Conservation (phyloP, 768 basidiomycete species). For the Rhodotorula paludigena region DNA sequence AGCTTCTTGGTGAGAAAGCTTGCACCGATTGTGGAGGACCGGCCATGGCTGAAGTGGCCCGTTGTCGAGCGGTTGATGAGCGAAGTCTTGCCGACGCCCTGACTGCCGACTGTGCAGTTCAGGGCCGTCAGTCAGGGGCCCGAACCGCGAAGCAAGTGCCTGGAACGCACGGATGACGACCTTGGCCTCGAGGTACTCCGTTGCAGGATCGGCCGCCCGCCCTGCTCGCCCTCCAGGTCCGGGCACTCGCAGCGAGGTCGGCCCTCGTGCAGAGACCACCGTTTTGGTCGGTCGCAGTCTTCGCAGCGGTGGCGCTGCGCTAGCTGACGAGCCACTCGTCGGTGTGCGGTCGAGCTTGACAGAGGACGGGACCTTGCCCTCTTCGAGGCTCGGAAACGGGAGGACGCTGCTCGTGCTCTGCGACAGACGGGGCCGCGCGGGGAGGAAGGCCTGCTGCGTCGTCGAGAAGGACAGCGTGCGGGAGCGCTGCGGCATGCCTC, state of each 20-base stretch:
- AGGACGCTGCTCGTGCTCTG: background rate
- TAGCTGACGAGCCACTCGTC: conserved; percentile 5
- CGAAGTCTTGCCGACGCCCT: conserved; percentile 51
- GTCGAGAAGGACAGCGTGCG: conserved; percentile 18
- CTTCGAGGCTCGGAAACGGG: conserved; percentile 10
- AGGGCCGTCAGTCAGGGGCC: background rate
- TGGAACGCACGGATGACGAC: conserved; percentile 86
- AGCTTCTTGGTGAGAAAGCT: conserved; percentile 93
- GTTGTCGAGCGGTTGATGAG: conserved; percentile 84
- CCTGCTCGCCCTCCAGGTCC: background rate
- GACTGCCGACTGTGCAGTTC: conserved; percentile 39
- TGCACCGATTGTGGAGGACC: conserved; percentile 84
- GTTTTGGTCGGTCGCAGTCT: conserved; percentile 5
- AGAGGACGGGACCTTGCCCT: background rate
- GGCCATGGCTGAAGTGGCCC: conserved; percentile 81
- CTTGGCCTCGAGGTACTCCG: conserved; percentile 69
- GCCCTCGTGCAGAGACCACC: conserved; percentile 4
- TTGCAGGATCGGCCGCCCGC: background rate
- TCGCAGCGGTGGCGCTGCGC: conserved; percentile 1
- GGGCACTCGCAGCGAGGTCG: conserved; percentile 3
- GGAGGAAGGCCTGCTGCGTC: conserved; percentile 13
- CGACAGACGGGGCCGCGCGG: background rate
- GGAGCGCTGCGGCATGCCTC: background rate
- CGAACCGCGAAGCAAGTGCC: background rate
- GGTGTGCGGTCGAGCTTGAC: conserved; percentile 13